These are phyloP conservation scores for Aspergillus transmontanensis DNA, from an alignment of 2,329 filamentous ascomycete genomes.

Conservation along the genomic window DNA sequence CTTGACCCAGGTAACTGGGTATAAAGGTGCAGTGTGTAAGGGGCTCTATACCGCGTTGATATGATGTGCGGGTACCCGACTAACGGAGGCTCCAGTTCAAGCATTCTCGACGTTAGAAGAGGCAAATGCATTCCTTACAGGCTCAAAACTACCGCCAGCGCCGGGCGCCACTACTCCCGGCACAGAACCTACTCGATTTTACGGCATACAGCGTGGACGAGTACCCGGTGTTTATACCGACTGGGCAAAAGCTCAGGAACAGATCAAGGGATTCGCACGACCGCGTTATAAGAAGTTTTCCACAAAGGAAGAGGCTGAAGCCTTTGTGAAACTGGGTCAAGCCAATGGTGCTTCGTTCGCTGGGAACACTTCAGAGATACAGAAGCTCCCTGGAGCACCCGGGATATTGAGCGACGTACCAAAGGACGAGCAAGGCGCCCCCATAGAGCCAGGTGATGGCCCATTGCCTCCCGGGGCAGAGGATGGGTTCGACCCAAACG, in stretches of 20 bases:
- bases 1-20: slow-evolving; percentile 62
- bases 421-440: slow-evolving; percentile 46
- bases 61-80: neutral
- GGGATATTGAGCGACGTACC: slow-evolving; percentile 45
- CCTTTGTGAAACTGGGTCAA: slow-evolving; percentile 63
- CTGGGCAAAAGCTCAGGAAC: slow-evolving; percentile 70
- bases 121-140: slow-evolving; percentile 75
- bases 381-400: slow-evolving; percentile 37
- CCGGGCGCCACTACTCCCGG: slow-evolving; percentile 39
- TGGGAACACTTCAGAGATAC: slow-evolving; percentile 32
- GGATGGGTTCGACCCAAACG: slow-evolving; percentile 63
- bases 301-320: slow-evolving; percentile 72
- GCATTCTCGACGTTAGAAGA: slow-evolving; percentile 74
- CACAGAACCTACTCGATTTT: slow-evolving; percentile 54
- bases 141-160: slow-evolving; percentile 51
- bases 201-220: slow-evolving; percentile 61
- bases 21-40: slow-evolving; percentile 70
- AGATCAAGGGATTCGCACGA: slow-evolving; percentile 73
- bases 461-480: slow-evolving; percentile 58
- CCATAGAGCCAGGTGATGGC: slow-evolving; percentile 56
- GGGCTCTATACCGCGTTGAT: slow-evolving; percentile 23
- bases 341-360: slow-evolving; percentile 23
- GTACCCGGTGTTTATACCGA: slow-evolving; percentile 64
- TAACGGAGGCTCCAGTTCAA: slow-evolving; percentile 62
- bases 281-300: slow-evolving; percentile 70